Conservation (phyloP, 371 early-diverging fungal genomes). For the Circinella minor region DNA sequence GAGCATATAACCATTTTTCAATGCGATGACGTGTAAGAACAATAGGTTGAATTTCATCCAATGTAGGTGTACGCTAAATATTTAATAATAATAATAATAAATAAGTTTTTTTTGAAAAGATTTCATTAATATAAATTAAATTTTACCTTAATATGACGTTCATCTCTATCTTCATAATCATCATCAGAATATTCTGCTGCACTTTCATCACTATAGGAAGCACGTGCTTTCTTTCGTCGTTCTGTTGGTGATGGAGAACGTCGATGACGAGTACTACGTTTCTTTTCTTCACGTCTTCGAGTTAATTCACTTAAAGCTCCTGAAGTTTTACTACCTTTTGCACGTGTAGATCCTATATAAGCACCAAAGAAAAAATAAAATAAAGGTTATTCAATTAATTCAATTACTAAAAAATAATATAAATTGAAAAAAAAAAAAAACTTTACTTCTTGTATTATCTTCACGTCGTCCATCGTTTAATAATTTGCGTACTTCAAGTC, state of each 20-base stretch:
- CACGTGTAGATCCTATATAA: constrained; percentile 57
- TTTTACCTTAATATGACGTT: not conserved
- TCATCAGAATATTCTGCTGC: constrained; percentile 44
- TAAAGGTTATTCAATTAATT: too few species aligned
- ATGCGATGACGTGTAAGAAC: constrained; percentile 64
- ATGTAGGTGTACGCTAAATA: constrained; percentile 53
- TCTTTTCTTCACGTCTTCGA: constrained; percentile 59
- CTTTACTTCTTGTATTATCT: constrained; percentile 58
- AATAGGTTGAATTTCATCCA: constrained; percentile 67
- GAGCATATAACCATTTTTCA: constrained; percentile 76
- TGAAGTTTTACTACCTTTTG: constrained; percentile 55
- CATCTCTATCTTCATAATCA: constrained; percentile 33
- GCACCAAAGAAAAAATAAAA: too few species aligned
- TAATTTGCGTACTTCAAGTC: constrained; percentile 61
- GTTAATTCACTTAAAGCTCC: constrained; percentile 60
- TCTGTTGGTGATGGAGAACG: constrained; percentile 36
- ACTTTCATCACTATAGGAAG: constrained; percentile 35
- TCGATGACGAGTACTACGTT: constrained; percentile 36
- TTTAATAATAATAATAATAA: not conserved
- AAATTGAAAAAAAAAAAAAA: too few species aligned
- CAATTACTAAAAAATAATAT: too few species aligned
- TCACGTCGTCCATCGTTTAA: constrained; percentile 61
- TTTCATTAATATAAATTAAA: not conserved
- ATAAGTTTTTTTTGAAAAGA: not conserved
- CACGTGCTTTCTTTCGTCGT: constrained; percentile 37